These are phyloP conservation scores for Teratosphaeria nubilosa DNA, from an alignment of 2,329 filamentous ascomycete genomes.

Conservation along the genomic window DNA sequence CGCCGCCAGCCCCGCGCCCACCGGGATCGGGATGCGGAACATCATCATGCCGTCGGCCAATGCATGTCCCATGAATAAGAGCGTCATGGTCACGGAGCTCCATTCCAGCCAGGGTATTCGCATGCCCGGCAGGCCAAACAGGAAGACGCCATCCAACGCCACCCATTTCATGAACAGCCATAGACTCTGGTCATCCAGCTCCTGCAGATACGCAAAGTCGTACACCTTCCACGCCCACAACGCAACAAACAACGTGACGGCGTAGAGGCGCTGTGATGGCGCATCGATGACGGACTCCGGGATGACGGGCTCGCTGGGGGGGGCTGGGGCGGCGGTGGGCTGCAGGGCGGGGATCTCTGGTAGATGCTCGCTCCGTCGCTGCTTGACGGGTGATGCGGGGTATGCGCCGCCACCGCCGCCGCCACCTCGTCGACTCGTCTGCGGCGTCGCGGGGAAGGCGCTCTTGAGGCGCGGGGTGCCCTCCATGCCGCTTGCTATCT, in stretches of 20 bases:
- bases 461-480: slow-evolving; percentile 72
- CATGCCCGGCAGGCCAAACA: slow-evolving; percentile 77
- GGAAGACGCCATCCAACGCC: slow-evolving; percentile 70
- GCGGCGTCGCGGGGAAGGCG: slow-evolving; percentile 69
- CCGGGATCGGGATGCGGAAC: slow-evolving; percentile 77
- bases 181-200: slow-evolving; percentile 78
- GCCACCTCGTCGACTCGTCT: slow-evolving; percentile 15
- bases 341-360: slow-evolving; percentile 17
- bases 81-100: slow-evolving; percentile 62
- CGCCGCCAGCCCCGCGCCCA: slow-evolving; percentile 61
- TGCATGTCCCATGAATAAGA: slow-evolving; percentile 62
- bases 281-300: slow-evolving; percentile 75
- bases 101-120: slow-evolving; percentile 96
- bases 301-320: slow-evolving; percentile 54
- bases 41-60: slow-evolving; percentile 75
- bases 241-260: slow-evolving; percentile 64
- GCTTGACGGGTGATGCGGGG: neutral
- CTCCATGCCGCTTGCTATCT: slow-evolving; percentile 48
- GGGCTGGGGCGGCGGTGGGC: slow-evolving; percentile 8
- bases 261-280: slow-evolving; percentile 82
- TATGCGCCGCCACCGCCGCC: neutral
- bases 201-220: slow-evolving; percentile 69
- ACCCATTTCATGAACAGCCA: slow-evolving; percentile 92
- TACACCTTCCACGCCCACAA: slow-evolving; percentile 77
- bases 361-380: slow-evolving; percentile 3